Base-by-base conservation (phyloP, 257 asterid genomes). In the Nicotiana sylvestris region DNA sequence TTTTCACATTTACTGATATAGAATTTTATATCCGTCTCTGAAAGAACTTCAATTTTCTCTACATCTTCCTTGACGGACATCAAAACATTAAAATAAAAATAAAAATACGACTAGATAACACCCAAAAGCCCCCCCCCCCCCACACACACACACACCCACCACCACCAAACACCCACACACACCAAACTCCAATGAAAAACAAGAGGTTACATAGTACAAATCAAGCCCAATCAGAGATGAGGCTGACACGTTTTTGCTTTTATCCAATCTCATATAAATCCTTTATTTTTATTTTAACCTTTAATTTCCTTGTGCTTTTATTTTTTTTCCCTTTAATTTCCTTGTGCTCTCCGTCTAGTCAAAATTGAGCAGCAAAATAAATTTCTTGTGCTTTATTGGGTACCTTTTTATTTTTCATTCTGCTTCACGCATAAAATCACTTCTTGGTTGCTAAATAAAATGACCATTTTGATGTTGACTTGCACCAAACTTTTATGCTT, bases 401-500 rank as follows among this genome's bases (percentile, higher is more conserved):
- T 46, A 55, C 58, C 32, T 10, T 51, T 76, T 69, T n/a, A 2
- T 12, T 21, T n/a, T 21, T 15, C 57, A 15, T 12, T 60, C 12
- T 0, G 27, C 25, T 16, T 9, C 43, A 65, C 39, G 9, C 82
- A 79, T 78, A 46, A 35, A 37, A 37, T 18, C 29, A 37, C 3
- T 35, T 79, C 37, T 64, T 27, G 30, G 8, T 61, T 60, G 43
- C 60, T 60, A 25, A 64, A 67, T 15, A 49, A 29, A 65, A 49
- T 27, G 53, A 46, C 65, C 80, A 74, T 72, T 74, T 74, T 49
- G 79, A 74, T 29, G 80, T 80, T 21, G 89, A 89, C 89, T 32
- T 65, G 68, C 85, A 86, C 91, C 89, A 80, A 87, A 85, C 87
- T 16, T 61, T 60, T 69, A 85, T 64, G 61, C 78, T 76, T 78